These are phyloP conservation scores for Stylonectria norvegica DNA, from an alignment of 2,329 filamentous ascomycete species.

Conservation along the genomic window DNA sequence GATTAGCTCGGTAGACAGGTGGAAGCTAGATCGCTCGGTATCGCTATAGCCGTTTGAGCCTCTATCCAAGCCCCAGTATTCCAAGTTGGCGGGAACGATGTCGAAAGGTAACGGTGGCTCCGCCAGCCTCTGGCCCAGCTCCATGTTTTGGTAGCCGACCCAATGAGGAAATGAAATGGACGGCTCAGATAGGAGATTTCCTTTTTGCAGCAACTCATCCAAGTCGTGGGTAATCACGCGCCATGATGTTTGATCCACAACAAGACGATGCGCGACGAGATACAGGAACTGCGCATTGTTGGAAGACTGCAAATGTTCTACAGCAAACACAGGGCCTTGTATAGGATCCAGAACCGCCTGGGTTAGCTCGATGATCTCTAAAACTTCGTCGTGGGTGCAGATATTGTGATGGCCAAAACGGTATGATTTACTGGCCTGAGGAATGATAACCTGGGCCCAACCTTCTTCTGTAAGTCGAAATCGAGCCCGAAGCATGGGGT, in stretches of 20 bases:
- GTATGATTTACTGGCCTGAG: conserved; percentile 42
- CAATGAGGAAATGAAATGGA: conserved; percentile 49
- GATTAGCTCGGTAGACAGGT: conserved; percentile 41
- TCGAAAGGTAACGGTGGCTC: conserved; percentile 38
- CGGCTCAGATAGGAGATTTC: conserved; percentile 41
- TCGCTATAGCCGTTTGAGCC: conserved; percentile 45
- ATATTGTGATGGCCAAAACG: conserved; percentile 42
- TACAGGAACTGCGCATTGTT: conserved; percentile 47
- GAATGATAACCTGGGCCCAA: conserved; percentile 46
- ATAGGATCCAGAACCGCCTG: conserved; percentile 47
- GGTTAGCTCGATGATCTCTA: conserved; percentile 37
- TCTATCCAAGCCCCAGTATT: conserved; percentile 47
- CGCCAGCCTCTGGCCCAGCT: conserved; percentile 30
- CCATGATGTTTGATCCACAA: conserved; percentile 51
- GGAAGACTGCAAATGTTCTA: conserved; percentile 44
- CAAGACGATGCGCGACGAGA: conserved; percentile 50
- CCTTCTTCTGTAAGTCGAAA: conserved; percentile 38
- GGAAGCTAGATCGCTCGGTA: conserved; percentile 40
- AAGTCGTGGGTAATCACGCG: conserved; percentile 47
- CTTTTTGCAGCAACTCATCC: conserved; percentile 45
- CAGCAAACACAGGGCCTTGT: conserved; percentile 48
- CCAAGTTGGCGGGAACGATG: conserved; percentile 37
- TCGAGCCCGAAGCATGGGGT: conserved; percentile 50
- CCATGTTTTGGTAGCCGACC: conserved; percentile 44
- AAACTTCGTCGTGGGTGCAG: conserved; percentile 40